phyloP scores from a whole-genome alignment of 139 green algal species.

The Nannochloris sp. region DNA sequence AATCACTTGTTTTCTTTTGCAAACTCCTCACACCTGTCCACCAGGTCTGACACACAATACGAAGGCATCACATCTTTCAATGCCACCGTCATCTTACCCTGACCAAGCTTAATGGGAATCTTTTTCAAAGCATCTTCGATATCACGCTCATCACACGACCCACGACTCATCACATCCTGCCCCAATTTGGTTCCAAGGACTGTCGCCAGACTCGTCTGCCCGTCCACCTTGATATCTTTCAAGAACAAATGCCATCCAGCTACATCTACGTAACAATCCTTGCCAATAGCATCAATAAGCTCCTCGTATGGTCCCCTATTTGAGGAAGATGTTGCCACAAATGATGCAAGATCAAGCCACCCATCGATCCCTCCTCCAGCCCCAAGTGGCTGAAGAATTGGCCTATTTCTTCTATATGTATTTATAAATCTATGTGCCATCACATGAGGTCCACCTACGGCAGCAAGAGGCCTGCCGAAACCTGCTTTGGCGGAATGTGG shows the following conservation, averaged over 20 bases:
- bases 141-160: not conserved
- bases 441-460: too few relatives aligned
- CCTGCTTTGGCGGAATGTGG: too few relatives aligned
- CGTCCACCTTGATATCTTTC: slow-evolving; percentile 24
- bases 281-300: slow-evolving; percentile 13
- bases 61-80: slow-evolving; percentile 21
- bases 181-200: slow-evolving; percentile 18
- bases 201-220: slow-evolving; percentile 13
- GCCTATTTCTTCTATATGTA: not conserved
- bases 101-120: slow-evolving; percentile 24
- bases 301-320: slow-evolving; percentile 19
- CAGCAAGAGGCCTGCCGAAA: too few relatives aligned
- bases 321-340: slow-evolving; percentile 14
- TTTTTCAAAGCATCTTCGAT: slow-evolving; percentile 12
- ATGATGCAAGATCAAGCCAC: slow-evolving; percentile 24
- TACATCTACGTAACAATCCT: slow-evolving; percentile 22
- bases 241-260: slow-evolving; percentile 30
- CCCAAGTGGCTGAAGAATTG: not conserved
- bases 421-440: not conserved
- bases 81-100: slow-evolving; percentile 13
- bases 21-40: slow-evolving; percentile 19
- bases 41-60: slow-evolving; percentile 17
- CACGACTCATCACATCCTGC: slow-evolving; percentile 4
- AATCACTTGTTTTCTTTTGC: slow-evolving; percentile 9
- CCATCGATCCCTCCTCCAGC: not conserved